Percentiles rank a stretch among this genome's conserved stretches.
Evolutionary conservation across 2,329 filamentous ascomycete species (phyloP).

Genomic region (Teratosphaeria zuluensis): DNA sequence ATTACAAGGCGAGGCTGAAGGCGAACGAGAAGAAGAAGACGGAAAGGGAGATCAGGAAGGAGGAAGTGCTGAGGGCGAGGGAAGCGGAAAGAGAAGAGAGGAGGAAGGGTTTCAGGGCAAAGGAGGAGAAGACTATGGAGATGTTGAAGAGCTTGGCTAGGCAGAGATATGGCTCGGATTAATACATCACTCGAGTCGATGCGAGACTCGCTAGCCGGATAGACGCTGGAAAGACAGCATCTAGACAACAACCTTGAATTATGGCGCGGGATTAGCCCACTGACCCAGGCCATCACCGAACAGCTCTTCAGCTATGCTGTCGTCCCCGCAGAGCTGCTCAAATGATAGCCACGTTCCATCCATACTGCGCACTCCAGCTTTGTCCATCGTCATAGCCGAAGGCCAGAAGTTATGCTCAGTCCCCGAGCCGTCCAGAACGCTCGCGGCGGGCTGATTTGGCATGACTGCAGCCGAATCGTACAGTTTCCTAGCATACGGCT

Average conservation of each 20-base stretch:
- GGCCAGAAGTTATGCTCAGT: neutral
- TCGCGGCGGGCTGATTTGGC: neutral
- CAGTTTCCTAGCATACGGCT: neutral
- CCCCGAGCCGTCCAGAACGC: neutral
- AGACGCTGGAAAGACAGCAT: neutral
- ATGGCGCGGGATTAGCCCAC: neutral
- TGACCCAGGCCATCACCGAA: neutral
- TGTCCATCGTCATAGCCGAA: neutral
- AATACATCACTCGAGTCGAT: neutral
- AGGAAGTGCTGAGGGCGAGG: constrained; percentile 68
- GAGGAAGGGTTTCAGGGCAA: constrained; percentile 56
- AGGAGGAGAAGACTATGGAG: constrained; percentile 76
- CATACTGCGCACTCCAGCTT: neutral
- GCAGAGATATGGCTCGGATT: constrained; percentile 56
- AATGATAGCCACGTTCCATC: neutral
- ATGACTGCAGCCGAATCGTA: neutral
- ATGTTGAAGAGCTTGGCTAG: constrained; percentile 71
- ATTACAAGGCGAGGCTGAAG: constrained; percentile 56
- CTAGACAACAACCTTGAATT: neutral
- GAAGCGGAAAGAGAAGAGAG: constrained; percentile 72
- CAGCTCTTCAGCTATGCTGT: neutral
- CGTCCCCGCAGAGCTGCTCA: neutral
- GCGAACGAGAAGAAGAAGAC: constrained; percentile 70
- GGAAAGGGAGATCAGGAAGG: constrained; percentile 70
- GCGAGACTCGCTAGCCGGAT: neutral